phyloP scores from a whole-genome alignment of 306 rosid genomes.

The Begonia peltatifolia region DNA sequence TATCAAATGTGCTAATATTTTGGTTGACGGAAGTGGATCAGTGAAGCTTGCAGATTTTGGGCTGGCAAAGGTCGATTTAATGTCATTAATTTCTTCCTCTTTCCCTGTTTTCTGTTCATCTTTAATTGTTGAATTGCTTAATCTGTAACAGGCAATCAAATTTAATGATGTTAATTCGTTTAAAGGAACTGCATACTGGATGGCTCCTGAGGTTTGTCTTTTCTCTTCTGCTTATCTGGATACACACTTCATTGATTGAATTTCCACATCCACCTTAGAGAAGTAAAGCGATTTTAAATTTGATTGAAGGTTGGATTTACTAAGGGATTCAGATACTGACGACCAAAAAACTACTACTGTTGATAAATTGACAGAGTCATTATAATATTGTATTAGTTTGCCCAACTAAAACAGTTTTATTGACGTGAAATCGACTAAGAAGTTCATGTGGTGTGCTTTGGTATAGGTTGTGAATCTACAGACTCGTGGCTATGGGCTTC shows the following conservation, averaged over 20 bases:
- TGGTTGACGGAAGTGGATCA: conserved; percentile 85
- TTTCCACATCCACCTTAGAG: too few relatives aligned
- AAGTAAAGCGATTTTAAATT: too few relatives aligned
- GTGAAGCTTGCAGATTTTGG: conserved; percentile 99
- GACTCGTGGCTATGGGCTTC: conserved; percentile 66
- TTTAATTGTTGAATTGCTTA: conserved; percentile 4
- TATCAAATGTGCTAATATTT: conserved; percentile 84
- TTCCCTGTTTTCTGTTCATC: not conserved
- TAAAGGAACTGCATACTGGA: conserved; percentile 88
- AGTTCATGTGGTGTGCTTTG: not conserved
- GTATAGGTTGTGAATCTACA: conserved; percentile 72
- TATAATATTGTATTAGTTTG: too few relatives aligned
- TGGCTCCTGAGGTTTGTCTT: conserved; percentile 96
- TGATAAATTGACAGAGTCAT: too few relatives aligned
- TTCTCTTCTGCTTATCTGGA: conserved; percentile 5
- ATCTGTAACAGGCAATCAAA: conserved; percentile 50
- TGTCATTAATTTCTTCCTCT: conserved; percentile 1
- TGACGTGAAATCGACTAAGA: too few relatives aligned
- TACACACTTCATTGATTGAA: too few relatives aligned
- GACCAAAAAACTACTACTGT: too few relatives aligned
- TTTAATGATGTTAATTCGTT: conserved; percentile 64
- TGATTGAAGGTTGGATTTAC: too few relatives aligned
- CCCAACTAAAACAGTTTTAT: too few relatives aligned
- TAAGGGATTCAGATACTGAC: too few relatives aligned
- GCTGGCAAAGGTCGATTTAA: conserved; percentile 64